A percentile compares a stretch with the other conserved stretches of the same genome.
phyloP scores from a whole-genome alignment of 2,329 filamentous ascomycete species.

The Calonectria pseudoturangicola region DNA sequence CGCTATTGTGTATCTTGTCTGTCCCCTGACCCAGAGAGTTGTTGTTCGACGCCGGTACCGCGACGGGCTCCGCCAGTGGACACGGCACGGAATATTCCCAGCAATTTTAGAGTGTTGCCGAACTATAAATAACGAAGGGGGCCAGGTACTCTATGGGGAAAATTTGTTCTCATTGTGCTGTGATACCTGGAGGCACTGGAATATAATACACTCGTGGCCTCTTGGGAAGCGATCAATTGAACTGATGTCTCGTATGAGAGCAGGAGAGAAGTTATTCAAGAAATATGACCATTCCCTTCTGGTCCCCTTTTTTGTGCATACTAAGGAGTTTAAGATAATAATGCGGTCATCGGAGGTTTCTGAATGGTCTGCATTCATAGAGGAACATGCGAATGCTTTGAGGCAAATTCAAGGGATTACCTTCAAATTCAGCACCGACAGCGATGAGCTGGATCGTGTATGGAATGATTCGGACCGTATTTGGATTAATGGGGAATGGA shows the following conservation, averaged over 20 bases:
- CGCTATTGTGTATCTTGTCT: background rate
- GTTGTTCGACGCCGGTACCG: background rate
- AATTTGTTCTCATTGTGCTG: background rate
- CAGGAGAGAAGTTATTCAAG: background rate
- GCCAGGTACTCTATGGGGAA: conserved; percentile 12
- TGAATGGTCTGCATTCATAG: background rate
- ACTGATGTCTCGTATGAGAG: background rate
- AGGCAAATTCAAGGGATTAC: background rate
- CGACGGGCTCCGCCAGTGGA: conserved; percentile 1
- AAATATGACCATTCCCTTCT: background rate
- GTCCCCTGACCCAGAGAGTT: background rate
- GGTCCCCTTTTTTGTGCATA: background rate
- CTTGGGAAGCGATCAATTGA: background rate
- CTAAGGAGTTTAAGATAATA: background rate
- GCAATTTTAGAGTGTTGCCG: conserved; percentile 21
- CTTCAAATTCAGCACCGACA: background rate
- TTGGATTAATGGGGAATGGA: background rate
- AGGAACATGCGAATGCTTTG: conserved; percentile 12
- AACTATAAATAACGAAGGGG: conserved; percentile 3
- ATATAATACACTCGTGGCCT: background rate
- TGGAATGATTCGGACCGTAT: background rate
- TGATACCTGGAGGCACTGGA: background rate
- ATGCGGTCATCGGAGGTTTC: background rate
- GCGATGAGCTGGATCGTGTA: background rate
- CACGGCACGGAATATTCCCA: conserved; percentile 13